Evolutionary conservation across 2,329 filamentous ascomycete species (phyloP).

Genomic region (Colletotrichum viniferum): DNA sequence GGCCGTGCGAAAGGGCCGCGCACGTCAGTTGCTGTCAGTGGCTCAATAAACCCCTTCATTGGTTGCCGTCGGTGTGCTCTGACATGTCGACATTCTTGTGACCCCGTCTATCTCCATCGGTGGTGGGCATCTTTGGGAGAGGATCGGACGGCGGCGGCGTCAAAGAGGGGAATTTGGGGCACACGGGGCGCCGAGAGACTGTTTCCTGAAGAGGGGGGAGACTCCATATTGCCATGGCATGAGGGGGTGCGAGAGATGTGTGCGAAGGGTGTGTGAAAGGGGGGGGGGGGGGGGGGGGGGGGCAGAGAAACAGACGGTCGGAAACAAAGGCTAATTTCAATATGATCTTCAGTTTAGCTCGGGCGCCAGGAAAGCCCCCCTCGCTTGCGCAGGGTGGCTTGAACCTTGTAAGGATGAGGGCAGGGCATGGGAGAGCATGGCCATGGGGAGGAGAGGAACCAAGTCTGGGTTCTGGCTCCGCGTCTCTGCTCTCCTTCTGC

Average conservation of each 20-base stretch:
- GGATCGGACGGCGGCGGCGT: conserved; percentile 6
- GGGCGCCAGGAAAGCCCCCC: conserved; percentile 21
- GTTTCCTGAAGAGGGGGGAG: not conserved
- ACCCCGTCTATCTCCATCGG: not conserved
- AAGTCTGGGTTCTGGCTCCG: not conserved
- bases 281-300: not conserved
- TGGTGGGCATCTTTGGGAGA: not conserved
- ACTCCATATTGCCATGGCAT: conserved; percentile 13
- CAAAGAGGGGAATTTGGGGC: not conserved
- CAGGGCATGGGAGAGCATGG: not conserved
- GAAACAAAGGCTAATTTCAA: conserved; percentile 24
- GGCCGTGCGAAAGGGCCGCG: conserved; percentile 11
- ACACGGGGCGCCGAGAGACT: conserved; percentile 8
- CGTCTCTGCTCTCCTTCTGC: not conserved
- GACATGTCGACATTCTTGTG: not conserved
- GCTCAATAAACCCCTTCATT: not conserved
- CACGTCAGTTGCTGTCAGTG: conserved; percentile 12
- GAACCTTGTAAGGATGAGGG: conserved; percentile 14
- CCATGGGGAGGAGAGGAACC: not conserved
- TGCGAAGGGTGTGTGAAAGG: not conserved
- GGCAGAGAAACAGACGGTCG: conserved; percentile 19
- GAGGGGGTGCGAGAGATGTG: not conserved
- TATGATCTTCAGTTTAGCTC: conserved; percentile 22
- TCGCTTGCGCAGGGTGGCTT: conserved; percentile 24
- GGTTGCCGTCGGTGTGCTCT: not conserved